Evolutionary conservation across 2,329 filamentous ascomycete species (phyloP).

Genomic region (Daldinia sp.): DNA sequence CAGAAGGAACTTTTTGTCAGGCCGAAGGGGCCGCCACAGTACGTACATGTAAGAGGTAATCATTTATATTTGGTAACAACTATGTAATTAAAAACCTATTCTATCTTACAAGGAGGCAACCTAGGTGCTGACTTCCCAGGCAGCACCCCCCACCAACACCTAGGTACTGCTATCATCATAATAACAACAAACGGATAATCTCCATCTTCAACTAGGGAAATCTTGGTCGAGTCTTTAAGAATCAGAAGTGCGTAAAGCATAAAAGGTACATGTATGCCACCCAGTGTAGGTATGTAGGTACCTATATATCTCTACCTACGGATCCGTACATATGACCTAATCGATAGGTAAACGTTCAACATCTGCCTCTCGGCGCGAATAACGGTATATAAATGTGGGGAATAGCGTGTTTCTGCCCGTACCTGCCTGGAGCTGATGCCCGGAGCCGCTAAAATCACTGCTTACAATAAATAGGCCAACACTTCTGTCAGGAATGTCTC

Average conservation of each 20-base stretch:
- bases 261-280: no score
- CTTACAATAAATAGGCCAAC: background rate
- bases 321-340: no score
- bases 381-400: background rate
- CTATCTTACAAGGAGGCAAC: no score
- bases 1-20: background rate
- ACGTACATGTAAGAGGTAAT: no score
- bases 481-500: background rate
- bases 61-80: slow-evolving; percentile 1
- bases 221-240: background rate
- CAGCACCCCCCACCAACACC: background rate
- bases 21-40: background rate
- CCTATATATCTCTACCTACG: background rate
- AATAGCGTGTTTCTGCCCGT: background rate
- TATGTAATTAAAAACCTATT: background rate
- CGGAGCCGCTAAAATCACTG: background rate
- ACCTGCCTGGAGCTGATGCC: background rate
- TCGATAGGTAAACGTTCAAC: no score
- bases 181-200: no score
- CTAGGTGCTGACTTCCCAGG: no score
- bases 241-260: no score
- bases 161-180: no score
- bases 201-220: no score
- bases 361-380: background rate
- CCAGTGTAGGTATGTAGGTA: no score